Evolutionary conservation across 2,329 filamentous ascomycete species (phyloP), one percentile per base, ranked within the genome.

Genomic region (Aspergillus ustus): DNA sequence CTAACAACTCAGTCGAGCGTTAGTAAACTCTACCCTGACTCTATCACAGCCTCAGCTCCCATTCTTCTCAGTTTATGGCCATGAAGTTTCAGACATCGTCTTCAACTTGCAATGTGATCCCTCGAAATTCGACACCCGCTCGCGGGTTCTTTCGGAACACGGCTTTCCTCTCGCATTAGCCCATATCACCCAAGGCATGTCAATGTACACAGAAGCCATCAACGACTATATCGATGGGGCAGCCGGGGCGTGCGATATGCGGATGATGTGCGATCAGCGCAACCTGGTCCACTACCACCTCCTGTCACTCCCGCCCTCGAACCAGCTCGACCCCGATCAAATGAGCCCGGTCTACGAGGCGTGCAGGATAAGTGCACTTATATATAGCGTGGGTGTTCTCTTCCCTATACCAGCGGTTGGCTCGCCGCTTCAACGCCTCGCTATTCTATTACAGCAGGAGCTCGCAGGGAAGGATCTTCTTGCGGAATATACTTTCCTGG

Each of bases 11-110:
- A 59, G 57, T 22, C 57, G 57, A n/a, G 28, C 48, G n/a, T 31
- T 59, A n/a, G 57, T 59, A 2, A 59, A 59, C 31, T 52, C 57
- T 15, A 59, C 57, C 7, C 45, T 59, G 13, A 52, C 49, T 20
- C 37, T 59, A 9, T 52, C 49, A 3, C 22, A 22, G 17, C 57
- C 57, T 3, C 48, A 50, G 17, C 20, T 59, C 9, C 57, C 57
- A 6, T 59, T 59, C n/a, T 45, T 52, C 37, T 20, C 48, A 13
- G 19, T 44, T 7, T 46, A 49, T 8, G 57, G 37, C 43, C 43
- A 46, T 4, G 22, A 17, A 2, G 46, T 17, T 4, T 11, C n/a
- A 7, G 25, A 11, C 4, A 15, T 19, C 15, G 17, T 31, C 11
- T 20, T 6, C 1, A 7, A 31, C 3, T 46, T 48, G 7, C 22